These are phyloP conservation scores for Russula compacta DNA, from an alignment of 768 basidiomycete genomes.

Conservation along the genomic window DNA sequence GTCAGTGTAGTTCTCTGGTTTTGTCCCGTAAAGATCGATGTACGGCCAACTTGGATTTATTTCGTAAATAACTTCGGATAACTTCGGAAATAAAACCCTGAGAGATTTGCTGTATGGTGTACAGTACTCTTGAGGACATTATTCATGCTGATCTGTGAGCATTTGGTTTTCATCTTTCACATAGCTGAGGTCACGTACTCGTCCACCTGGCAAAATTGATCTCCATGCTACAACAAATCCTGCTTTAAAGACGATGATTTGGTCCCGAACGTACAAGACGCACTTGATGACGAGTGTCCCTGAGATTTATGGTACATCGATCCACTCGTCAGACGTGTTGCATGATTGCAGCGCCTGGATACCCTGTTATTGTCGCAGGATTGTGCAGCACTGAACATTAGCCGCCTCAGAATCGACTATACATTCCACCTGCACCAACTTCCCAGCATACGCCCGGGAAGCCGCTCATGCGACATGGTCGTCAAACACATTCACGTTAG, in stretches of 20 bases:
- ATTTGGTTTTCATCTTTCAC: not conserved
- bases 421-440: not conserved
- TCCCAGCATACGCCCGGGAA: too few relatives aligned
- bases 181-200: constrained; percentile 39
- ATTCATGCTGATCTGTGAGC: constrained; percentile 35
- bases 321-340: constrained; percentile 71
- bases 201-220: constrained; percentile 87
- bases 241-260: constrained; percentile 19
- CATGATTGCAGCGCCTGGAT: constrained; percentile 75
- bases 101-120: constrained; percentile 69
- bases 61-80: too few relatives aligned
- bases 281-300: constrained; percentile 86
- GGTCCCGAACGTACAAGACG: constrained; percentile 16
- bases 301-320: constrained; percentile 66
- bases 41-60: too few relatives aligned
- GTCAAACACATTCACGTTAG: too few relatives aligned
- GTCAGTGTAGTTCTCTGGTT: too few relatives aligned
- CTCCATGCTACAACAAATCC: constrained; percentile 50
- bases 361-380: constrained; percentile 70
- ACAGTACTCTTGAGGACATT: constrained; percentile 86
- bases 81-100: too few relatives aligned
- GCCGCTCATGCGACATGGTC: too few relatives aligned
- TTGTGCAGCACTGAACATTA: constrained; percentile 63
- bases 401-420: not conserved
- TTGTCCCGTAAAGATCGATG: too few relatives aligned